These are phyloP conservation scores for Pneumocystis wakefieldiae DNA, from an alignment of 1,139 yeast species.

Conservation along the genomic window DNA sequence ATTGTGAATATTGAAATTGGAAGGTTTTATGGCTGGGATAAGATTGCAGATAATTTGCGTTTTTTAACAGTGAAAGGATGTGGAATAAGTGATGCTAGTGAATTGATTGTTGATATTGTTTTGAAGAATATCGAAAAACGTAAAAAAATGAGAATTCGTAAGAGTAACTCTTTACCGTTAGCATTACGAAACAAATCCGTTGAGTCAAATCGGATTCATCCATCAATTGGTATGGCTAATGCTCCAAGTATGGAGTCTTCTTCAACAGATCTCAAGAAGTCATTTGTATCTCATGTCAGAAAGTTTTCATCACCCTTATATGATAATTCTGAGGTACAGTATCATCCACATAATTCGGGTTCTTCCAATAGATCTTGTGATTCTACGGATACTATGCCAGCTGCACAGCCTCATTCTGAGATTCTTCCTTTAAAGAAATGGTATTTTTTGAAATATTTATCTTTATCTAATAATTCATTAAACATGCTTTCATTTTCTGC, in stretches of 20 bases:
- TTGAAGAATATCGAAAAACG: constrained; percentile 38
- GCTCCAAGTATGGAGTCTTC: not conserved
- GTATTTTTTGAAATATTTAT: constrained; percentile 42
- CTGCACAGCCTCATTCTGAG: constrained; percentile 5
- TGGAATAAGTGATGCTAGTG: constrained; percentile 37
- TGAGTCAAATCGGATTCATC: not conserved
- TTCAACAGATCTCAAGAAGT: not conserved
- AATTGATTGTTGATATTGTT: constrained; percentile 33
- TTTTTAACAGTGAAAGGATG: constrained; percentile 40
- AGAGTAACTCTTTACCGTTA: not conserved
- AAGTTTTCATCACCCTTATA: constrained; percentile 8
- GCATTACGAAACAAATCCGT: not conserved
- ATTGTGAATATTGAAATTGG: constrained; percentile 46
- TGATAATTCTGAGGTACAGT: not conserved
- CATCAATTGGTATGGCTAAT: not conserved
- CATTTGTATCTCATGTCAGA: constrained; percentile 6
- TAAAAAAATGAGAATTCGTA: constrained; percentile 20
- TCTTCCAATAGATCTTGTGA: constrained; percentile 1
- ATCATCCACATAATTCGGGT: not conserved
- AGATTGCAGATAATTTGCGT: constrained; percentile 39
- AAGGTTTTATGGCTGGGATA: constrained; percentile 52
- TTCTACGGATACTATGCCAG: not conserved
- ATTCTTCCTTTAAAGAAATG: constrained; percentile 33
- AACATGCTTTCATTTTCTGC: constrained; percentile 31
- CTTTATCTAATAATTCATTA: constrained; percentile 42